These are phyloP conservation scores for Fusarium veterinarium DNA, from an alignment of 2,329 filamentous ascomycete species.

Conservation along the genomic window DNA sequence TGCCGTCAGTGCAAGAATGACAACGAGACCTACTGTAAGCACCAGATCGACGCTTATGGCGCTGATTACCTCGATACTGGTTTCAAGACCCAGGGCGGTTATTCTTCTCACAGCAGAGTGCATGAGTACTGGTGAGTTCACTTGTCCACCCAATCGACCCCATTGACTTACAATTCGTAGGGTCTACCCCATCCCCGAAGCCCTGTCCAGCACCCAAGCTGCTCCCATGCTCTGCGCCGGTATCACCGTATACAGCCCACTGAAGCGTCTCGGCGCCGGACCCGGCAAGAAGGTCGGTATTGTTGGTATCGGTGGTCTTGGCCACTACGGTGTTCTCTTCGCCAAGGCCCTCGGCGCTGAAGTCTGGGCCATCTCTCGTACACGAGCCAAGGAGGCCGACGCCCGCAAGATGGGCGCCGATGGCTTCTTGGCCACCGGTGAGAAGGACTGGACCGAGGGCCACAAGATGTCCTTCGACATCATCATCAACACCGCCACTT, in stretches of 20 bases:
- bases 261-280: constrained; percentile 79
- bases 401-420: constrained; percentile 69
- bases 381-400: constrained; percentile 70
- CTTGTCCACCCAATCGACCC: not conserved
- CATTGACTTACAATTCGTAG: constrained; percentile 46
- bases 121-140: constrained; percentile 59
- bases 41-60: constrained; percentile 62
- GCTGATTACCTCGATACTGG: constrained; percentile 62
- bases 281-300: constrained; percentile 84
- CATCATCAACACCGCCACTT: constrained; percentile 80
- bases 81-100: constrained; percentile 70
- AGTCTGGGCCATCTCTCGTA: constrained; percentile 70
- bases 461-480: constrained; percentile 77
- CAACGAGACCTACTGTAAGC: constrained; percentile 55
- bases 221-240: constrained; percentile 89
- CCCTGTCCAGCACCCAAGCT: constrained; percentile 69
- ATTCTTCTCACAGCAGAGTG: constrained; percentile 52
- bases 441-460: constrained; percentile 67
- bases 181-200: constrained; percentile 81
- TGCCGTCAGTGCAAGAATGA: constrained; percentile 55
- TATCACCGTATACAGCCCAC: constrained; percentile 81
- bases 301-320: constrained; percentile 78
- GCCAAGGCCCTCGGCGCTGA: constrained; percentile 74
- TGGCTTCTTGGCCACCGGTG: constrained; percentile 68
- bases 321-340: constrained; percentile 77